Base-by-base conservation (phyloP, 495 filamentous ascomycete genomes). In the Xylaria bambusicola region DNA sequence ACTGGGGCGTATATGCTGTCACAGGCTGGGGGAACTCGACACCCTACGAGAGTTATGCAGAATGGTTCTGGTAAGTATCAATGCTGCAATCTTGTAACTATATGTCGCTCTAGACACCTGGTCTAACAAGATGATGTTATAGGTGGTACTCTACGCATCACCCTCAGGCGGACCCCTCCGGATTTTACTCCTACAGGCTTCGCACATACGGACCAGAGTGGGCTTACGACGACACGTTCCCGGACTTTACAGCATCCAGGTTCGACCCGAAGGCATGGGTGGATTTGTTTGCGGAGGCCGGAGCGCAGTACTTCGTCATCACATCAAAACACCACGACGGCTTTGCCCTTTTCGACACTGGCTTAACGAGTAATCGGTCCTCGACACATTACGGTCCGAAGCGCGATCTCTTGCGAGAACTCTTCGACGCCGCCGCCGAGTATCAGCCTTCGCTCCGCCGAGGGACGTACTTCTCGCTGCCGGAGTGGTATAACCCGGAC, bases 401-500 rank as follows among this genome's bases (percentile, higher is more conserved):
- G 40, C 69, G 78, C 5, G 77, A 84, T 56, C 49, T 75, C 1
- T 58, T 76, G 0, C 48, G 77, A 52, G 82, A 83, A 66, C 67
- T 85, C 3, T 82, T 83, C 62, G 73, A 77, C 56, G 82, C 81
- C 2, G 74, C 81, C 0, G 69, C 69, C 7, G 62, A 66, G 18
- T 72, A 83, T 56, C 82, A 83, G 50, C 82, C 82, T 3, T 53
- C 72, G 1, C 70, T 84, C 2, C 71, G 75, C 31, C 76, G 77
- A 6, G 80, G 73, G 2, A 78, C 80, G 0, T 84, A 84, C 62
- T 83, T 76, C 64, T 77, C 73, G n/a, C 71, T 84, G 3, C 80
- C 81, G 0, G 81, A 84, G 64, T 84, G 82, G 82, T 83, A 82
- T 58, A 77, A 80, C 58, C 82, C 81, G 0, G 77, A 77, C 44